Conservation (phyloP, 177 flowering plant species). For the Vitis hybrid region DNA sequence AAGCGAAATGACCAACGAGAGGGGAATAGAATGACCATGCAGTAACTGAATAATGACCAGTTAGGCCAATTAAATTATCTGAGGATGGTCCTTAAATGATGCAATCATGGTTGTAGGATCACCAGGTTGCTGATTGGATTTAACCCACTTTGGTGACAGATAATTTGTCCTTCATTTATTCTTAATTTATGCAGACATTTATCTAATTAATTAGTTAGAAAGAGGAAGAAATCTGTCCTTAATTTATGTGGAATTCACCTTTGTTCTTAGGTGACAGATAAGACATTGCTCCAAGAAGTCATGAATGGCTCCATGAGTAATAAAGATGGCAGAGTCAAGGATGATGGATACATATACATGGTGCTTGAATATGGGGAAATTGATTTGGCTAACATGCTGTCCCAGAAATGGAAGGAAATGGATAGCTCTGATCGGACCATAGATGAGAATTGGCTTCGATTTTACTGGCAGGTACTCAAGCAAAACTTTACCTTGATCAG, state of each 20-base stretch:
- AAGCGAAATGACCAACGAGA: neutral
- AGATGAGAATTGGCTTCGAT: constrained; percentile 98
- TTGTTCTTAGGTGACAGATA: constrained; percentile 84
- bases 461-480: constrained; percentile 89
- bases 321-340: constrained; percentile 83
- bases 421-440: constrained; percentile 54
- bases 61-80: too few species aligned
- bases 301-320: constrained; percentile 60
- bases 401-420: constrained; percentile 92
- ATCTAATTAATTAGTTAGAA: too few species aligned
- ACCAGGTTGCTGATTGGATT: neutral
- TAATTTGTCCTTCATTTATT: too few species aligned
- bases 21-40: neutral
- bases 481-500: constrained; percentile 2
- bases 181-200: too few species aligned
- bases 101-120: too few species aligned
- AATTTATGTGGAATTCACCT: neutral
- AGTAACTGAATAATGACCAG: neutral
- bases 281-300: constrained; percentile 74
- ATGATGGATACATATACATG: constrained; percentile 91
- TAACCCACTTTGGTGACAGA: too few species aligned
- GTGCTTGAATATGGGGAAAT: constrained; percentile 99
- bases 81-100: too few species aligned
- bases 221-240: too few species aligned
- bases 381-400: constrained; percentile 97